Conservation (phyloP, 768 basidiomycete species). For the Pleurotus platypus region DNA sequence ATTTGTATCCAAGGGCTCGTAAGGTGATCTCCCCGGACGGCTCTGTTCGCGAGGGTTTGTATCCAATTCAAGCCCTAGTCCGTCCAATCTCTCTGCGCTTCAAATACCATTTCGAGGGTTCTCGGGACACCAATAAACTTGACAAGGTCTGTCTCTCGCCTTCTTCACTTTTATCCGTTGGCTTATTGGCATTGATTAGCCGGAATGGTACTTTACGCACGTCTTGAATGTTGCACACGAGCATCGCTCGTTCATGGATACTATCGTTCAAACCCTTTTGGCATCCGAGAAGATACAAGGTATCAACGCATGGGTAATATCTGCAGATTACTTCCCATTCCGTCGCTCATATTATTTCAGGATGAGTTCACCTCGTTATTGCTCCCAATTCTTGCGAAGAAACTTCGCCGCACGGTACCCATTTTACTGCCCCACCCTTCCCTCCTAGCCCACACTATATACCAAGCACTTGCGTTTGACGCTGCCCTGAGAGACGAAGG, state of each 20-base stretch:
- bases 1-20: conserved; percentile 41
- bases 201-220: conserved; percentile 97
- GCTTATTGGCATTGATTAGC: conserved; percentile 41
- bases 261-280: conserved; percentile 68
- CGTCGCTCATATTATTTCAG: conserved; percentile 34
- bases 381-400: conserved; percentile 71
- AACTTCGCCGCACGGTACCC: conserved; percentile 74
- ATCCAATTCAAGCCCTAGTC: conserved; percentile 81
- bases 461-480: conserved; percentile 89
- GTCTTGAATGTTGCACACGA: conserved; percentile 85
- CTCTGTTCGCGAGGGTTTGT: conserved; percentile 57
- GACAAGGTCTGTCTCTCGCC: conserved; percentile 66
- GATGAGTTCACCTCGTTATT: conserved; percentile 81
- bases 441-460: conserved; percentile 91
- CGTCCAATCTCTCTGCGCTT: conserved; percentile 84
- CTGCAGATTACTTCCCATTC: neutral
- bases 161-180: neutral
- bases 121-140: conserved; percentile 81
- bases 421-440: conserved; percentile 73
- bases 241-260: conserved; percentile 77
- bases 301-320: conserved; percentile 70
- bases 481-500: conserved; percentile 70
- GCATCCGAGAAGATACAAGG: conserved; percentile 55
- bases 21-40: conserved; percentile 30
- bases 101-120: conserved; percentile 92